phyloP scores from a whole-genome alignment of 768 basidiomycete genomes.

The Mycena latifolia region DNA sequence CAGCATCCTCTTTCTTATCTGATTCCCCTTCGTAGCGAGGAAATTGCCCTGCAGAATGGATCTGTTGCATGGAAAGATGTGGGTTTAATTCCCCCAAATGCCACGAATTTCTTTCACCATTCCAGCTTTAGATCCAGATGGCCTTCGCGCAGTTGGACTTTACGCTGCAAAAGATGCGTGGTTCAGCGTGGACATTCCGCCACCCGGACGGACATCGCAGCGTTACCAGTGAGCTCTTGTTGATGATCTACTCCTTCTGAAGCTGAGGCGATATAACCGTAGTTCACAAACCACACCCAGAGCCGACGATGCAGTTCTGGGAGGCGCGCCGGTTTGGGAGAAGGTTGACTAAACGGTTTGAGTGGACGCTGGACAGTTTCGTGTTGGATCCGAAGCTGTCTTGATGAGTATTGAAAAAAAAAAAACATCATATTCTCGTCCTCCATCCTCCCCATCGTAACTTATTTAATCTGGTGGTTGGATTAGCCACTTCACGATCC shows the following conservation, averaged over 20 bases:
- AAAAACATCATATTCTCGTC: too few species aligned
- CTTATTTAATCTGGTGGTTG: too few species aligned
- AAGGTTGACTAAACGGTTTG: slow-evolving; percentile 8
- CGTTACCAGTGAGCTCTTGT: neutral
- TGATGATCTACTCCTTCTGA: too few species aligned
- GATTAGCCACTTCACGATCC: too few species aligned
- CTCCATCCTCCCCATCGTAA: too few species aligned
- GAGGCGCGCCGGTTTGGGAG: slow-evolving; percentile 11
- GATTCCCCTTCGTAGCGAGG: neutral
- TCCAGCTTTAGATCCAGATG: neutral
- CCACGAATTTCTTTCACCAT: neutral
- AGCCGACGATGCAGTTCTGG: slow-evolving; percentile 20
- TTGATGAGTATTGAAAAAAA: too few species aligned
- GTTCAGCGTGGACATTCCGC: slow-evolving; percentile 24
- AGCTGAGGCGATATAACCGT: neutral
- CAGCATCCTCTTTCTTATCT: neutral
- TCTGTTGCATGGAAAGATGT: slow-evolving; percentile 23
- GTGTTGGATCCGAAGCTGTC: neutral
- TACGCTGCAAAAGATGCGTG: slow-evolving; percentile 9
- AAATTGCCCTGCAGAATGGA: neutral
- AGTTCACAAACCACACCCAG: slow-evolving; percentile 22
- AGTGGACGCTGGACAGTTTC: slow-evolving; percentile 7
- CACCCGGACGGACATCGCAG: slow-evolving; percentile 1
- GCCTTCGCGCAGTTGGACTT: slow-evolving; percentile 5
- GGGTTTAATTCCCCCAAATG: neutral